A percentile compares a stretch with the other conserved stretches of the same genome.
These are phyloP conservation scores for Phytophthora pisi DNA, from an alignment of 352 stramenopile genomes.

Conservation along the genomic window DNA sequence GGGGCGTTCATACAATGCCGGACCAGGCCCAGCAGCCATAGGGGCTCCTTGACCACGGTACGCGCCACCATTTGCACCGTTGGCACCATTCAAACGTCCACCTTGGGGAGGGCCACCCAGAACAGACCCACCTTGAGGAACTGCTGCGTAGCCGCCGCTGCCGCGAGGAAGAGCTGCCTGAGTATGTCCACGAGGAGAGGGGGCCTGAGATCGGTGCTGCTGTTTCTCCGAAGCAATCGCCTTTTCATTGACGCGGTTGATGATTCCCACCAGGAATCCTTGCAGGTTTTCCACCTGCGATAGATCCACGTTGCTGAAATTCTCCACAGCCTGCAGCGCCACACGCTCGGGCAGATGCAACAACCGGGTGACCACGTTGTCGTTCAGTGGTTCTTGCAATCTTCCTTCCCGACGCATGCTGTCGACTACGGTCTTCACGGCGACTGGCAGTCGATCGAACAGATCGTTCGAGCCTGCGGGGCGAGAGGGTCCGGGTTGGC, in stretches of 20 bases:
- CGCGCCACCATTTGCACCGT: conserved; percentile 17
- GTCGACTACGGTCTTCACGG: conserved; percentile 60
- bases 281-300: conserved; percentile 79
- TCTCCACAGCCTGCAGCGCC: conserved; percentile 70
- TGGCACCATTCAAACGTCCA: conserved; percentile 30
- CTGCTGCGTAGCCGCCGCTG: conserved; percentile 18
- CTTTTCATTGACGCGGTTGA: conserved; percentile 83
- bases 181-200: conserved; percentile 32
- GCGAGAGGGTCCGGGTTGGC: conserved; percentile 7
- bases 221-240: conserved; percentile 46
- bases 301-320: conserved; percentile 80
- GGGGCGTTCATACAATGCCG: conserved; percentile 39
- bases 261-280: conserved; percentile 84
- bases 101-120: conserved; percentile 39
- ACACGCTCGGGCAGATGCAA: conserved; percentile 70
- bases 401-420: conserved; percentile 56
- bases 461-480: conserved; percentile 43
- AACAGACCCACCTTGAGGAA: conserved; percentile 29
- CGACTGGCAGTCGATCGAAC: conserved; percentile 57
- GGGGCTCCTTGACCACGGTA: conserved; percentile 30
- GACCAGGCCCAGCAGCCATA: conserved; percentile 20
- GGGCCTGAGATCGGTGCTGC: conserved; percentile 29
- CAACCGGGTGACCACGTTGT: conserved; percentile 76
- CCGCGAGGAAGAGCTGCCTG: conserved; percentile 13
- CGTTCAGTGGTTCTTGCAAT: conserved; percentile 69